Evolutionary conservation across 2,329 filamentous ascomycete species (phyloP).

Genomic region (Byssochlamys sp.): DNA sequence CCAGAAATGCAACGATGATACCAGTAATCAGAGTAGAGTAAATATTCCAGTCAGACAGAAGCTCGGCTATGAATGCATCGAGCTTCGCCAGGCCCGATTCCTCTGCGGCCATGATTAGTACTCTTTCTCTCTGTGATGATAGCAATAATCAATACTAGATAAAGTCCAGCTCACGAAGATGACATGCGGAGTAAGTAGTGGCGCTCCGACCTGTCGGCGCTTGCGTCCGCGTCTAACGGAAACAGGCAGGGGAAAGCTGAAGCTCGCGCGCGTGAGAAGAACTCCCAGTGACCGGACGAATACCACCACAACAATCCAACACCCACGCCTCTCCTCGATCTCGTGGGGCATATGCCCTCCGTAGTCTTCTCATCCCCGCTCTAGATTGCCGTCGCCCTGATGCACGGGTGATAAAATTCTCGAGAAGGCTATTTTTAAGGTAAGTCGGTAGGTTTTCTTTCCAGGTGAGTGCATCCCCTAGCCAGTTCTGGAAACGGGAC

Average conservation of each 20-base stretch:
- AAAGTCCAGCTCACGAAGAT: not conserved
- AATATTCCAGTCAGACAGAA: constrained; percentile 71
- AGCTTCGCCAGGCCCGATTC: constrained; percentile 55
- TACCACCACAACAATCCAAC: not conserved
- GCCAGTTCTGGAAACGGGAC: not conserved
- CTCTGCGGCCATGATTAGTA: constrained; percentile 27
- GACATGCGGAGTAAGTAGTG: not conserved
- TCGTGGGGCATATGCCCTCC: not conserved
- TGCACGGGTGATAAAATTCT: not conserved
- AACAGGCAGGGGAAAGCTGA: not conserved
- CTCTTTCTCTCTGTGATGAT: not conserved
- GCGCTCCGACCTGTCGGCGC: not conserved
- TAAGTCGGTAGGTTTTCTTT: constrained; percentile 12
- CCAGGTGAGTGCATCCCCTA: not conserved
- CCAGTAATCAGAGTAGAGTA: constrained; percentile 66
- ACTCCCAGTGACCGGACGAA: not conserved
- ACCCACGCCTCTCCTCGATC: not conserved
- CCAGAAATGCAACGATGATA: constrained; percentile 55
- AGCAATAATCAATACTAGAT: not conserved
- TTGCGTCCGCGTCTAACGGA: not conserved
- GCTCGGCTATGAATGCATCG: constrained; percentile 59
- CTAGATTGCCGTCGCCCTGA: not conserved
- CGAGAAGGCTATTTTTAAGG: constrained; percentile 3
- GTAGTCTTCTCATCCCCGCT: not conserved
- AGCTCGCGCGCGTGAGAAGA: not conserved